Percentiles rank a stretch among this genome's conserved stretches.
These are phyloP conservation scores for Boletus tylopilopsis DNA, from an alignment of 768 basidiomycete species.

Conservation along the genomic window DNA sequence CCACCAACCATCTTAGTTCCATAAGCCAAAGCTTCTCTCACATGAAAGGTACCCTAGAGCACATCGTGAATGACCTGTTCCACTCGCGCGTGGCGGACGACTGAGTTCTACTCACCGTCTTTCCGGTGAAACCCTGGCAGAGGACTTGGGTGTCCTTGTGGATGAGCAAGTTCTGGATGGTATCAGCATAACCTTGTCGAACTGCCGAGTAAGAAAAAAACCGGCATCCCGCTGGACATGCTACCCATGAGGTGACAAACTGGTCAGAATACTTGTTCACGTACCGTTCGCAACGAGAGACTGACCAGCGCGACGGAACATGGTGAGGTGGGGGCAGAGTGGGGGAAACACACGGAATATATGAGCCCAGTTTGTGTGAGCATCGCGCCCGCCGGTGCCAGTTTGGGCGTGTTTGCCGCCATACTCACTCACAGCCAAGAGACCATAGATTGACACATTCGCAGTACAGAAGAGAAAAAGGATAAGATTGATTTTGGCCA, in stretches of 20 bases:
- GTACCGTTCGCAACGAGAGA: slow-evolving; percentile 51
- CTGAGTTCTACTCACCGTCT: slow-evolving; percentile 61
- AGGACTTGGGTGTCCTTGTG: slow-evolving; percentile 92
- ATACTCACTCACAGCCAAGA: neutral
- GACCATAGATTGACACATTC: slow-evolving; percentile 1
- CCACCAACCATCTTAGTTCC: slow-evolving; percentile 99
- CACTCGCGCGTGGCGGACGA: neutral
- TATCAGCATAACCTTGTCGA: slow-evolving; percentile 80
- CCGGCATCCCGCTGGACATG: slow-evolving; percentile 58
- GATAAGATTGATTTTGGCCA: slow-evolving; percentile 17
- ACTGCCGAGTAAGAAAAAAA: slow-evolving; percentile 76
- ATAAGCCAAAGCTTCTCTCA: slow-evolving; percentile 86
- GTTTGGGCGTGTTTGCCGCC: slow-evolving; percentile 26
- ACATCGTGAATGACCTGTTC: slow-evolving; percentile 4
- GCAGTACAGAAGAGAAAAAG: neutral
- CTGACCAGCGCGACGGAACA: slow-evolving; percentile 63
- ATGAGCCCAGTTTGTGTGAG: slow-evolving; percentile 11
- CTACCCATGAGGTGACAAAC: neutral
- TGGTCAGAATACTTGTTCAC: slow-evolving; percentile 10
- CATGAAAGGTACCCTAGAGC: slow-evolving; percentile 91
- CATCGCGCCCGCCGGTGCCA: slow-evolving; percentile 16
- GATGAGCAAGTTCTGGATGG: slow-evolving; percentile 87
- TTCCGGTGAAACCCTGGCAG: slow-evolving; percentile 93
- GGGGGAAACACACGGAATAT: slow-evolving; percentile 7
- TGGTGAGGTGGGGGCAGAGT: slow-evolving; percentile 15